These are phyloP conservation scores for Penicillium sp. DNA, from an alignment of 2,329 filamentous ascomycete genomes.

Conservation along the genomic window DNA sequence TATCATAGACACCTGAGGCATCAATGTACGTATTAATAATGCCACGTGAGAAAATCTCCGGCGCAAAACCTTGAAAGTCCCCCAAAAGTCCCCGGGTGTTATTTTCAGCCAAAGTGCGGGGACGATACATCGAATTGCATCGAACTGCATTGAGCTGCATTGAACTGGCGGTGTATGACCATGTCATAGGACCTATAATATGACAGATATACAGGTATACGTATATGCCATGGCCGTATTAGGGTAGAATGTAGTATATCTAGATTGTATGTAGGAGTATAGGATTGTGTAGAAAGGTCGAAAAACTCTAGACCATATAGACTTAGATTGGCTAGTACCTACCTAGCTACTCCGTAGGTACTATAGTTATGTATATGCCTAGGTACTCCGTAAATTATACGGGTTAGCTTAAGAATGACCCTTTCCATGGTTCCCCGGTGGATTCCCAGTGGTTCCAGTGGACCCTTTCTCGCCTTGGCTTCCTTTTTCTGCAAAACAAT, in stretches of 20 bases:
- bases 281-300: neutral
- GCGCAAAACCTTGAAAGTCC: too few relatives aligned
- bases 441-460: neutral
- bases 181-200: too few relatives aligned
- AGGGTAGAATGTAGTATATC: neutral
- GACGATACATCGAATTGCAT: too few relatives aligned
- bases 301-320: neutral
- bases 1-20: neutral
- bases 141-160: too few relatives aligned
- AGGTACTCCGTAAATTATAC: too few relatives aligned
- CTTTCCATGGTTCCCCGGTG: neutral
- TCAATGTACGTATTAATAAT: neutral
- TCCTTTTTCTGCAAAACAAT: slow-evolving; percentile 15
- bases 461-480: slow-evolving; percentile 21
- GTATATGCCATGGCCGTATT: too few relatives aligned
- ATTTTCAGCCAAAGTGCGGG: too few relatives aligned
- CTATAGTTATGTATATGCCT: too few relatives aligned
- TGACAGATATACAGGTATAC: too few relatives aligned
- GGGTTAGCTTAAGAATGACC: too few relatives aligned
- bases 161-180: too few relatives aligned
- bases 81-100: neutral
- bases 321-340: neutral
- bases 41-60: neutral
- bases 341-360: too few relatives aligned
- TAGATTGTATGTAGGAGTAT: neutral